Evolutionary conservation across 192 early-diverging fungal species (phyloP), one percentile per base, ranked within the genome.

Genomic region (Coemansia sp.): DNA sequence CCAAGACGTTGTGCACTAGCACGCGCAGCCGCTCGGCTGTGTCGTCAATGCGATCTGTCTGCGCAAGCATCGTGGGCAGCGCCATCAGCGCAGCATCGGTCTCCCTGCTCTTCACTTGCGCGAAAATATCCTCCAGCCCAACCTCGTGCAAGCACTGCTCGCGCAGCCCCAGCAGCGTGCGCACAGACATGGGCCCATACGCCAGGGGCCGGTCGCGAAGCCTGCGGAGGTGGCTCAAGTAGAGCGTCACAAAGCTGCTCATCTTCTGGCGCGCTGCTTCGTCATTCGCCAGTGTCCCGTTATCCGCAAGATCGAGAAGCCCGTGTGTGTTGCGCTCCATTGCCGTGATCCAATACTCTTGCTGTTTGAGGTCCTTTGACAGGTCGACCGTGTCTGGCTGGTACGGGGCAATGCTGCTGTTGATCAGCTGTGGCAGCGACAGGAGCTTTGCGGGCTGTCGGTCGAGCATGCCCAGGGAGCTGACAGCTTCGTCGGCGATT

Each of bases 111-210:
- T 94, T 94, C 61, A 93, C 86, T 10, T 52, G 63, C 12, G 81
- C 78, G 72, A 93, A 94, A 53, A 94, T 86, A 68, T 93, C 92
- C 21, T 79, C 79, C 71, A 93, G 89, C 0, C 91, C 92, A 52
- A 93, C 88, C 72, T 94, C 91, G 34, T 86, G 87, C 59, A 94
- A 69, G 53, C 90, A 93, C 70, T 93, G 90, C 66, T 94, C 92
- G 49, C 92, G 86, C 59, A 94, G 75, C 10, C 89, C 83, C 66
- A 94, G 71, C 15, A 93, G 77, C 26, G 82, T 86, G 31, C 92
- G 81, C 49, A 94, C 86, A 2, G 87, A 87, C 39, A 93, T 77
- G 8, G 79, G 73, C 10, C 92, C 92, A 66, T 94, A 94, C 4
- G 86, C 86, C 67, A 83, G 81, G 13, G 92, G 92, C 58, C 90